Conservation (phyloP, 1,284 basidiomycete species). For the Sanghuangporus weigelae region DNA sequence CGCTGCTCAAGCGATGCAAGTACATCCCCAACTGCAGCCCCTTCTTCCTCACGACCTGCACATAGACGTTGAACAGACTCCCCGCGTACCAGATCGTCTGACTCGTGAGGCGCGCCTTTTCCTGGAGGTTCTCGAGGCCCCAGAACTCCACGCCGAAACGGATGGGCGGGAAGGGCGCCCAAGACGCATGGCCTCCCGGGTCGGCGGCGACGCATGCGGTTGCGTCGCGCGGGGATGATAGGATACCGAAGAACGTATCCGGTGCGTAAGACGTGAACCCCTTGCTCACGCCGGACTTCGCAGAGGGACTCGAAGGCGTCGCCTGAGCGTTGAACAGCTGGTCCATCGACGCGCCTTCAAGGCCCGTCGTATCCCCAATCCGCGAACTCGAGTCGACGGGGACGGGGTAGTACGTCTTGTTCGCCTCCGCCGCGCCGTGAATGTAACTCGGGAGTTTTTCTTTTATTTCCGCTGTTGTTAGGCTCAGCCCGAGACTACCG, state of each 20-base stretch:
- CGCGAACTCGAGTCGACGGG: slow-evolving; percentile 73
- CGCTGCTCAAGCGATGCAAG: slow-evolving; percentile 77
- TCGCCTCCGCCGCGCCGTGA: slow-evolving; percentile 3
- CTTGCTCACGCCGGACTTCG: neutral
- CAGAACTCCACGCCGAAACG: slow-evolving; percentile 89
- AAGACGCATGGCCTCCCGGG: slow-evolving; percentile 39
- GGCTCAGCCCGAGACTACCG: slow-evolving; percentile 56
- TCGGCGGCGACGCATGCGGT: slow-evolving; percentile 38
- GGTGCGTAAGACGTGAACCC: slow-evolving; percentile 20
- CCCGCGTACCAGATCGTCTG: slow-evolving; percentile 79
- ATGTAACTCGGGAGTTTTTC: neutral
- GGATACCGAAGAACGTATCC: slow-evolving; percentile 60
- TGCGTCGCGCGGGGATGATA: slow-evolving; percentile 23
- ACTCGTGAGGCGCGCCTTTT: slow-evolving; percentile 71
- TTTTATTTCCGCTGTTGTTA: slow-evolving; percentile 46
- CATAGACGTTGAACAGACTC: slow-evolving; percentile 80
- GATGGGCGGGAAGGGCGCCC: slow-evolving; percentile 68
- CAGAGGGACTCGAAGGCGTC: neutral
- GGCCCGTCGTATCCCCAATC: slow-evolving; percentile 66
- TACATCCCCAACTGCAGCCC: slow-evolving; percentile 81
- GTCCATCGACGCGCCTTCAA: slow-evolving; percentile 49
- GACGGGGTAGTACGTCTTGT: slow-evolving; percentile 53
- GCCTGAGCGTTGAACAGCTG: slow-evolving; percentile 36
- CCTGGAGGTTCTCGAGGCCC: slow-evolving; percentile 77
- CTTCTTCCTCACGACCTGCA: slow-evolving; percentile 71